Base-by-base conservation (phyloP, 106 monocot genomes). In the Alisma plantagoaquatica region DNA sequence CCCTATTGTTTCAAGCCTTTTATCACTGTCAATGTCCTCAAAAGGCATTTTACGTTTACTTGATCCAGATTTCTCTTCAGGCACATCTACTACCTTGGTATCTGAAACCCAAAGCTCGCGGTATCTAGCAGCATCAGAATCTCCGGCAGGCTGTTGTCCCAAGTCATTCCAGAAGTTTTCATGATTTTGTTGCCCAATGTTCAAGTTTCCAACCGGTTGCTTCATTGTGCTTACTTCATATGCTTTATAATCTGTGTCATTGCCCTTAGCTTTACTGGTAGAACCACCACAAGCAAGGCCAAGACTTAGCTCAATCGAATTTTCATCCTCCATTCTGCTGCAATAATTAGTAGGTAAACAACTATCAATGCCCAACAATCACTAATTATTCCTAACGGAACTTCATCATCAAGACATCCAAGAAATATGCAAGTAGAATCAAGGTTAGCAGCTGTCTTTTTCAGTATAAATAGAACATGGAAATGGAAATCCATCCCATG, bases 301-400 rank as follows among this genome's bases (percentile, higher is more conserved):
- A 46, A 94, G 94, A 53, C 96, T 91, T 56, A 96, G 78, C 66
- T 96, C 96, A 42, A 96, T 75, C 23, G 78, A 78, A 65, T 73
- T 78, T 9, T 89, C 84, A 20, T 96, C 96, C 1, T 96, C 96
- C 89, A 84, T 88, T 43, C 2, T 11, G 23, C 3, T 19, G 1
- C 6, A 32, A 20, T 18, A 48, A 21, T 19, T 23, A 19, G 1
- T 23, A 23, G 9, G 17, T 2, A 11, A 48, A 10, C 3, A n/a
- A n/a, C n/a, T n/a, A n/a, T n/a, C n/a, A n/a, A n/a, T n/a, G n/a
- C n/a, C n/a, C n/a, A n/a, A n/a, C n/a, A n/a, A n/a, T n/a, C n/a
- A n/a, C n/a, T n/a, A n/a, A n/a, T n/a, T n/a, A n/a, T n/a, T n/a
- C n/a, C n/a, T n/a, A n/a, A n/a, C n/a, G n/a, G n/a, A n/a, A n/a